These are phyloP conservation scores for Sordariomycetes sp. DNA, from an alignment of 2,329 filamentous ascomycete species.

Conservation along the genomic window DNA sequence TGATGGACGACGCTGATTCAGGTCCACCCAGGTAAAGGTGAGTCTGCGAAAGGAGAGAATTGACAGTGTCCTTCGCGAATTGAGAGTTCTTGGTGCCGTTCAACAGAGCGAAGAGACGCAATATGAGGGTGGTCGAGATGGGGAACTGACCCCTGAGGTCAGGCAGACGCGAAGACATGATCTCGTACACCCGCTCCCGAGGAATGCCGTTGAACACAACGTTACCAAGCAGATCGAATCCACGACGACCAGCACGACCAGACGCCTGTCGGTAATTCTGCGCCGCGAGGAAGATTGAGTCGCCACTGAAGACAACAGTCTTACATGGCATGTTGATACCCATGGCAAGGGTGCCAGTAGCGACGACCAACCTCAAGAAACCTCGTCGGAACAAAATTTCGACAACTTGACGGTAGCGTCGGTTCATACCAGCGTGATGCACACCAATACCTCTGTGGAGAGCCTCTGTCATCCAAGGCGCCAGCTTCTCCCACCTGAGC, in stretches of 20 bases:
- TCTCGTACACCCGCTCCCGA: constrained; percentile 50
- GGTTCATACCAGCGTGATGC: constrained; percentile 74
- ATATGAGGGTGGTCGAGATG: constrained; percentile 62
- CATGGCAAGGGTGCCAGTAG: constrained; percentile 66
- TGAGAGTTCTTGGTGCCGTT: constrained; percentile 54
- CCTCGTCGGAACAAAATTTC: constrained; percentile 69
- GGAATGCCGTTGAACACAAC: constrained; percentile 66
- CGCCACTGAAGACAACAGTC: constrained; percentile 68
- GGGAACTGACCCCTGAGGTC: constrained; percentile 72
- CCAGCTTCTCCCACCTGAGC: constrained; percentile 40
- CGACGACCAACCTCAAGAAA: constrained; percentile 61
- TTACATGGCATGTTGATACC: constrained; percentile 83
- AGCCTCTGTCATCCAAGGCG: constrained; percentile 45
- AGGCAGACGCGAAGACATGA: constrained; percentile 65
- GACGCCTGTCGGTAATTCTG: constrained; percentile 71
- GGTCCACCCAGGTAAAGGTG: constrained; percentile 62
- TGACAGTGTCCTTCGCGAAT: constrained; percentile 53
- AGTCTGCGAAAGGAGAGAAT: constrained; percentile 60
- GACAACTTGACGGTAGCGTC: constrained; percentile 63
- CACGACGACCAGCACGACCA: constrained; percentile 69
- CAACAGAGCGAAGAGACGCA: constrained; percentile 59
- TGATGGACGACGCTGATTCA: constrained; percentile 57
- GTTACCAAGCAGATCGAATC: constrained; percentile 73
- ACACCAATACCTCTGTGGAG: constrained; percentile 63
- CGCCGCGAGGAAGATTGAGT: constrained; percentile 63